phyloP scores from a whole-genome alignment of 805 yeast genomes.

The Saccharomycopsis fibuligera region DNA sequence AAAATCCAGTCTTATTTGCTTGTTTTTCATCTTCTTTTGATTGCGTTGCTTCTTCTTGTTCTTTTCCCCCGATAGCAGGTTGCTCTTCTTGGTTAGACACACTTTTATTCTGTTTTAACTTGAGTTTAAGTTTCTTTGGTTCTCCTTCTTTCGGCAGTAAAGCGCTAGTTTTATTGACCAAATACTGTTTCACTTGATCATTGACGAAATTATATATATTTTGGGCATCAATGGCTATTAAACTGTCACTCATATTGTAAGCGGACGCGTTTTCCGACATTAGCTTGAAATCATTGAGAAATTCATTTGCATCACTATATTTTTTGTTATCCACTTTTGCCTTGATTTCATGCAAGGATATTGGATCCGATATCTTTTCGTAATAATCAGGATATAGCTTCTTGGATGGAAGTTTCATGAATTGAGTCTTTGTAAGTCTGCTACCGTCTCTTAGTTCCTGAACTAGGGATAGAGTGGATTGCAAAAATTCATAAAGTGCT shows the following conservation, averaged over 20 bases:
- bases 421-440: constrained; percentile 34
- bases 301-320: constrained; percentile 33
- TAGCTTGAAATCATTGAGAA: constrained; percentile 55
- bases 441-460: constrained; percentile 18
- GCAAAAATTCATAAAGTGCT: constrained; percentile 8
- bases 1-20: too few species aligned
- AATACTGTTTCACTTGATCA: constrained; percentile 37
- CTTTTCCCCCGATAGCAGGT: neutral
- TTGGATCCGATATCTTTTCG: constrained; percentile 54
- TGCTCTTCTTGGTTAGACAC: too few species aligned
- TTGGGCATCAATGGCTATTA: constrained; percentile 61
- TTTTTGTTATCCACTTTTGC: constrained; percentile 35
- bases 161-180: neutral
- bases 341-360: constrained; percentile 63
- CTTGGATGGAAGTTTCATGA: constrained; percentile 66
- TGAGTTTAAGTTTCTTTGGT: neutral
- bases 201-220: constrained; percentile 51
- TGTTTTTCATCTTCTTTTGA: neutral
- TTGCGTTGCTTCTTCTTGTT: neutral
- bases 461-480: constrained; percentile 13
- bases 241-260: constrained; percentile 61
- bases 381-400: constrained; percentile 78
- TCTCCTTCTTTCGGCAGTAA: constrained; percentile 1
- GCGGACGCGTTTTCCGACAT: constrained; percentile 66
- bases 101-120: neutral